Evolutionary conservation across 148 eudicot species (phyloP).

Genomic region (Polygonum aviculare): DNA sequence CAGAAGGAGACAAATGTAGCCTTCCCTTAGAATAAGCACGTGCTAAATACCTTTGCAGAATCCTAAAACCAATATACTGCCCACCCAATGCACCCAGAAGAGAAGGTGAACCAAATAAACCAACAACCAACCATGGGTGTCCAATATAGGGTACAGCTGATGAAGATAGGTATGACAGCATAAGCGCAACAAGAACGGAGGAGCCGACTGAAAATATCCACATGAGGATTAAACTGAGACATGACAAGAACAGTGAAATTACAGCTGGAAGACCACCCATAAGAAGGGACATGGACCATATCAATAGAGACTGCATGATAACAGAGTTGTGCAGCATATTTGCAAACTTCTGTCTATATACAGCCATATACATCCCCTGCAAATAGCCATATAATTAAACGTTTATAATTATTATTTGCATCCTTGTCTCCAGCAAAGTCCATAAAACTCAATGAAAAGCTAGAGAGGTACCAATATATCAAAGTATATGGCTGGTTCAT

Average conservation of each 20-base stretch:
- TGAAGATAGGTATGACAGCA: conserved; percentile 52
- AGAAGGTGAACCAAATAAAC: conserved; percentile 84
- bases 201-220: conserved; percentile 65
- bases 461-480: conserved; percentile 67
- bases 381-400: conserved; percentile 12
- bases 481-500: conserved; percentile 68
- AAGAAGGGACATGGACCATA: conserved; percentile 69
- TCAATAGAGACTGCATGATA: conserved; percentile 60
- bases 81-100: conserved; percentile 90
- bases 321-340: conserved; percentile 73
- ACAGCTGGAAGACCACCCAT: conserved; percentile 77
- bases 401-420: conserved; percentile 8
- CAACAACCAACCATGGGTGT: conserved; percentile 64
- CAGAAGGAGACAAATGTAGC: conserved; percentile 22
- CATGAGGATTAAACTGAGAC: conserved; percentile 62
- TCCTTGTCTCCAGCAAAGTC: background rate
- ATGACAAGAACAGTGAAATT: conserved; percentile 54
- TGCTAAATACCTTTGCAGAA: conserved; percentile 45
- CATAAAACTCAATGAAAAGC: background rate
- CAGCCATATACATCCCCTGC: conserved; percentile 86
- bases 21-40: conserved; percentile 27
- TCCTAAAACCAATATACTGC: conserved; percentile 62
- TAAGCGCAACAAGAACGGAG: conserved; percentile 52
- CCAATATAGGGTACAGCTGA: conserved; percentile 64
- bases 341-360: conserved; percentile 60